Base-by-base conservation (phyloP, 2,329 filamentous ascomycete genomes). In the Aspergillus sp. region DNA sequence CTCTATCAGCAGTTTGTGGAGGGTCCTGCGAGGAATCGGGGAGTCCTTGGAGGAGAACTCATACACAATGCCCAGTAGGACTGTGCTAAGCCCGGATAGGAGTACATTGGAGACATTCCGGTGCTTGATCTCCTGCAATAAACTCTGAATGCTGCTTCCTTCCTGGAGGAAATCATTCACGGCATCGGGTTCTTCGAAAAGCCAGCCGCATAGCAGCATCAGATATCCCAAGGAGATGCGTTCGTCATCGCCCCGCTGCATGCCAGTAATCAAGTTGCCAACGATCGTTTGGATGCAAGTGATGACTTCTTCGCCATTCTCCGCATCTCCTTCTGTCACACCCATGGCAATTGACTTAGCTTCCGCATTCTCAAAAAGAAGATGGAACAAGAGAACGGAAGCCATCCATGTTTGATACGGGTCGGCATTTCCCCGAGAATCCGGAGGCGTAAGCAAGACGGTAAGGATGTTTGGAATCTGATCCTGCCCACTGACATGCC, bases 21-120 rank as follows among this genome's bases (percentile, higher is more conserved):
- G 76, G 9, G 88, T 92, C 20, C 85, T 80, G 55, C 94, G 82
- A 5, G 93, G 83, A 47, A 99, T 87, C 0, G 94, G 90, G 0
- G 93, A 97, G 71, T 99, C 94, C 67, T 95, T 96, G 0, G 93
- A 96, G 9, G 93, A 97, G 65, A 97, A 99, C 65, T 99, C 94
- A 68, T 97, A 99, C 4, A 94, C 81, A 17, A 95, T 86, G 9
- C 93, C 94, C 1, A 97, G 79, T 0, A 99, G 76, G 67, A 91
- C 85, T 14, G 91, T 88, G 67, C 88, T 90, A 11, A 99, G 79
- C 2, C 94, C 94, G 59, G 90, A 88, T 13, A 93, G 79, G 30
- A 95, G 76, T 17, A 82, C 77, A 53, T 85, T 85, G 11, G 83
- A 83, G 24, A 80, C 73, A 65, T 77, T 65, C 60, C 80, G 74